phyloP scores from a whole-genome alignment of 805 yeast genomes.

The Komagataella phaffii region DNA sequence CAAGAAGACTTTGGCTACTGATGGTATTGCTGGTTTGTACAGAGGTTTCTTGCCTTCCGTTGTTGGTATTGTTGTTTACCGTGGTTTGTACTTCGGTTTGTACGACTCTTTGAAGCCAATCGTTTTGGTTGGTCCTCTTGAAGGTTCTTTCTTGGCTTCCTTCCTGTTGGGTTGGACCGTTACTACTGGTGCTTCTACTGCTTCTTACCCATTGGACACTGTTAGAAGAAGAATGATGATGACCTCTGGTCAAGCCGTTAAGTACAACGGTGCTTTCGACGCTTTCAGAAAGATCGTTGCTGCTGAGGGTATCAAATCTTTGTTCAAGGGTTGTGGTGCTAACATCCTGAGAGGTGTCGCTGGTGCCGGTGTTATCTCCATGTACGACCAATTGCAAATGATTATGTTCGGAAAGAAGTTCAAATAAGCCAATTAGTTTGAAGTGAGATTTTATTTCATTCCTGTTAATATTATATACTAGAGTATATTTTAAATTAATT shows the following conservation, averaged over 20 bases:
- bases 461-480: background rate
- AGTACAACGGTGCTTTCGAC: conserved; percentile 91
- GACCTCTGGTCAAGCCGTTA: conserved; percentile 98
- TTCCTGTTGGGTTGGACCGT: conserved; percentile 96
- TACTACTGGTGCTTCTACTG: conserved; percentile 97
- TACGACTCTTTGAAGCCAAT: conserved; percentile 95
- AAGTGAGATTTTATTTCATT: background rate
- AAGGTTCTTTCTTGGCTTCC: conserved; percentile 90
- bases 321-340: conserved; percentile 99
- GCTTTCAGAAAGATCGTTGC: conserved; percentile 87
- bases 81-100: conserved; percentile 98
- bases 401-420: conserved; percentile 93
- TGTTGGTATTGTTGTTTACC: conserved; percentile 94
- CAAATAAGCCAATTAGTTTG: conserved; percentile 29
- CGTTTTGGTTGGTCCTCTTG: conserved; percentile 85
- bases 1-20: conserved; percentile 89
- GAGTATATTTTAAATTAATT: background rate
- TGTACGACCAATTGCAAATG: conserved; percentile 94
- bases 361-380: conserved; percentile 98
- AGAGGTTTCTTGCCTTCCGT: conserved; percentile 99
- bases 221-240: conserved; percentile 99
- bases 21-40: conserved; percentile 97
- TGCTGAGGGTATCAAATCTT: conserved; percentile 85
- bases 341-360: conserved; percentile 99
- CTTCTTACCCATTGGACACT: conserved; percentile 98